Base-by-base conservation (phyloP, 805 yeast species). In the Schwanniomyces occidentalis region DNA sequence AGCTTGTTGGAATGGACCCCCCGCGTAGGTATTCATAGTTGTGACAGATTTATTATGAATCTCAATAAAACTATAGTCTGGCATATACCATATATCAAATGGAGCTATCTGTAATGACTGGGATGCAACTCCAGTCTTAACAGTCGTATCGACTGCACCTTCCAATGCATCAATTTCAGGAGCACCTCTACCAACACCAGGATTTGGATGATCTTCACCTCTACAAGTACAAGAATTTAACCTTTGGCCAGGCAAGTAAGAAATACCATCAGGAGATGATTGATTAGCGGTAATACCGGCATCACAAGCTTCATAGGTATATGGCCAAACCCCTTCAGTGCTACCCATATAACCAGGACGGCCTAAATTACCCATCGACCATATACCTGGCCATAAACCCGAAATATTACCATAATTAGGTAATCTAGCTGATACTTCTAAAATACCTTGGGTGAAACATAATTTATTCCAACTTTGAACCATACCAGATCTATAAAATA, bases 281-380 rank as follows among this genome's bases (percentile, higher is more conserved):
- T 90, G 97, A 59, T 90, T 90, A 10, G 96, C 85, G 3, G 97
- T 89, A 45, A 89, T 89, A 46, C 98, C 98, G 2, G 90, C 89
- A 65, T 90, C 96, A 63, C 97, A 90, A 3, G 78, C 58, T 22
- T 83, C 82, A 57, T 90, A 90, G 2, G 91, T 71, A 52, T 89
- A 90, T 4, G 98, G 97, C 98, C 98, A 90, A 17, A 85, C 82
- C 40, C 97, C 97, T 16, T 90, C 95, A 2, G 96, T 79, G 3
- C 91, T 71, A 5, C 95, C 87, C 65, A 78, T 63, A 54, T 78
- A 90, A 8, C 98, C 98, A 0, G 97, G 95, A 49, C 97, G 78
- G 17, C 85, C 98, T 45, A 90, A 69, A 53, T 90, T 90, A 28
- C 97, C 97, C 79, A 90, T 71, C 4, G 96, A 75, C 97, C 97